Evolutionary conservation across 2,329 filamentous ascomycete genomes (phyloP), one percentile per base, ranked within the genome.

Genomic region (Alternaria sp.): DNA sequence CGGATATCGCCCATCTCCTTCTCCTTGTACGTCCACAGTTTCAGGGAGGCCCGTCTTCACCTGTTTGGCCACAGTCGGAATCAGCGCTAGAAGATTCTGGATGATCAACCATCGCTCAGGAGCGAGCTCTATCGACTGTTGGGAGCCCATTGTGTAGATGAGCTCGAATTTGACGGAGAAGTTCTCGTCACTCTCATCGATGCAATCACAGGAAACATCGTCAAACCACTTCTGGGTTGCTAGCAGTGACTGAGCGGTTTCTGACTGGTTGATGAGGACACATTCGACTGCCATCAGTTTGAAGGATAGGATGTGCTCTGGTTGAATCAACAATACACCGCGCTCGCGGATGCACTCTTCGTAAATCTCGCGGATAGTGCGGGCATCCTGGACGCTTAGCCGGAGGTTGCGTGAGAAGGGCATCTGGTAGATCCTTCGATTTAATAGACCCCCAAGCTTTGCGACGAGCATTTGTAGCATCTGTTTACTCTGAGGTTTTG

Each of bases 181-280:
- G 54, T 86, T 87, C 38, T 90, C 87, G 48, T 91, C 89, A 39
- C 85, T 88, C 71, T 91, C 88, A 57, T 91, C 88, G 0, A 91
- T 79, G 2, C 91, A 81, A 61, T 89, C 87, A 0, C 87, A 78
- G 0, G 83, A 80, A 2, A 73, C 60, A 0, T 51, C 14, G 30
- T 84, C 73, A 26, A 89, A 77, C 62, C 81, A 84, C 0, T 75
- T 24, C n/a, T 87, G 83, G 0, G 75, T 81, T 0, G 70, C 18
- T 0, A 85, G 61, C 14, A 87, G 68, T 1, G 59, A 46, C 1
- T 59, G 47, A 0, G 81, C 82, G 4, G 80, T 20, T 0, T 44
- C 20, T 0, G 67, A 24, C 1, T 78, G 66, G 2, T 66, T 72
- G 16, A 66, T 66, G 1, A 84, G 67, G 0, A 81, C 66, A 4